Percentiles rank a stretch among this genome's conserved stretches.
phyloP scores from a whole-genome alignment of 495 filamentous ascomycete genomes.

The Aspergillus conjunctus region DNA sequence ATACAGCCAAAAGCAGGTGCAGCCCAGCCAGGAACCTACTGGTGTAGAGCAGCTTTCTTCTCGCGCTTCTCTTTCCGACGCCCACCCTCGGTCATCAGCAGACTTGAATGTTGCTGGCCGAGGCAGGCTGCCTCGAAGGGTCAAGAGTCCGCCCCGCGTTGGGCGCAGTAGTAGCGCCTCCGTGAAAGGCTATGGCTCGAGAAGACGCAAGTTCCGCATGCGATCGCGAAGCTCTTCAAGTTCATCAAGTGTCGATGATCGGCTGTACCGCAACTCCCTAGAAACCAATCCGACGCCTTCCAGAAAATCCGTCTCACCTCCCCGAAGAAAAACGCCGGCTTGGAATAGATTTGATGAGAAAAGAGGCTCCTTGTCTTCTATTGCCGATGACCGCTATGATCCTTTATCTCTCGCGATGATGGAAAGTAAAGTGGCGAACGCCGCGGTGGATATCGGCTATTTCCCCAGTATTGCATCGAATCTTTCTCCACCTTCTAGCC shows the following conservation, averaged over 20 bases:
- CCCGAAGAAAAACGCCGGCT: slow-evolving; percentile 9
- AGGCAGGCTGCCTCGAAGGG: slow-evolving; percentile 37
- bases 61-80: slow-evolving; percentile 36
- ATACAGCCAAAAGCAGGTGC: slow-evolving; percentile 20
- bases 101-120: slow-evolving; percentile 38
- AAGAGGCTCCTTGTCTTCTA: slow-evolving; percentile 39
- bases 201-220: slow-evolving; percentile 31
- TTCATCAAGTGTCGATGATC: slow-evolving; percentile 31
- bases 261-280: slow-evolving; percentile 12
- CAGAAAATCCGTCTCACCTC: slow-evolving; percentile 16
- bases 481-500: slow-evolving; percentile 55
- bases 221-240: slow-evolving; percentile 38
- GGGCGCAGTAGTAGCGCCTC: slow-evolving; percentile 34
- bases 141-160: slow-evolving; percentile 31
- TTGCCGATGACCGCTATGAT: slow-evolving; percentile 37
- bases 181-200: slow-evolving; percentile 25
- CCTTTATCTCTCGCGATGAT: slow-evolving; percentile 47
- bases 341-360: slow-evolving; percentile 21
- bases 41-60: slow-evolving; percentile 29
- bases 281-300: slow-evolving; percentile 6
- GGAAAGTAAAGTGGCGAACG: slow-evolving; percentile 51
- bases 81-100: slow-evolving; percentile 29
- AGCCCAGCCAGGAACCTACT: slow-evolving; percentile 19
- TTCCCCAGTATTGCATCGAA: slow-evolving; percentile 62
- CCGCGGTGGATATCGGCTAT: slow-evolving; percentile 46